Conservation (phyloP, 768 basidiomycete species). For the Pisolithus sp. region DNA sequence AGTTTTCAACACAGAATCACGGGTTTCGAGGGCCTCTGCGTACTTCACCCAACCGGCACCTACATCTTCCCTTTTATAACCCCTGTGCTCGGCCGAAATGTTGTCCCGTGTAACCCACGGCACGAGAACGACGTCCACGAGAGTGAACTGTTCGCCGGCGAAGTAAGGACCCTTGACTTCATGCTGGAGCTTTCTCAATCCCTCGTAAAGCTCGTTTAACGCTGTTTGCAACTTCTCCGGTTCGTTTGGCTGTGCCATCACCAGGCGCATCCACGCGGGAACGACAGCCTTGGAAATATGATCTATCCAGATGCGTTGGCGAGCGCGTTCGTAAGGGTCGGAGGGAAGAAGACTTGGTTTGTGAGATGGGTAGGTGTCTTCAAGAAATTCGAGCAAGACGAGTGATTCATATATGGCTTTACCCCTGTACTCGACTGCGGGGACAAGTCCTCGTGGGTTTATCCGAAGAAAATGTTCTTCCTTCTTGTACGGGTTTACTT, state of each 20-base stretch:
- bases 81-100: slow-evolving; percentile 43
- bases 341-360: slow-evolving; percentile 44
- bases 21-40: slow-evolving; percentile 32
- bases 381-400: slow-evolving; percentile 59
- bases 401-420: slow-evolving; percentile 60
- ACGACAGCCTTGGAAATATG: slow-evolving; percentile 47
- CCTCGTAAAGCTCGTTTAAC: slow-evolving; percentile 33
- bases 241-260: slow-evolving; percentile 29
- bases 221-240: slow-evolving; percentile 30
- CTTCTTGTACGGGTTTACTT: slow-evolving; percentile 68
- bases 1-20: slow-evolving; percentile 45
- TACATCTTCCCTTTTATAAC: slow-evolving; percentile 38
- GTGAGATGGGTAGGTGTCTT: slow-evolving; percentile 44
- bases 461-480: slow-evolving; percentile 50
- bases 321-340: slow-evolving; percentile 47
- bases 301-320: slow-evolving; percentile 53
- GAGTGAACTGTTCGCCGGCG: slow-evolving; percentile 44
- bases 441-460: slow-evolving; percentile 68
- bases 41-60: slow-evolving; percentile 42
- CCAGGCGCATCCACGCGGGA: slow-evolving; percentile 45
- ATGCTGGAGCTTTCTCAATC: slow-evolving; percentile 30
- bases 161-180: slow-evolving; percentile 49
- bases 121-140: slow-evolving; percentile 49
- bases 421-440: slow-evolving; percentile 44
- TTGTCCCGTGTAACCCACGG: slow-evolving; percentile 51